Conservation (phyloP, 78 protist species). For the Dictyostelium discoideum region DNA sequence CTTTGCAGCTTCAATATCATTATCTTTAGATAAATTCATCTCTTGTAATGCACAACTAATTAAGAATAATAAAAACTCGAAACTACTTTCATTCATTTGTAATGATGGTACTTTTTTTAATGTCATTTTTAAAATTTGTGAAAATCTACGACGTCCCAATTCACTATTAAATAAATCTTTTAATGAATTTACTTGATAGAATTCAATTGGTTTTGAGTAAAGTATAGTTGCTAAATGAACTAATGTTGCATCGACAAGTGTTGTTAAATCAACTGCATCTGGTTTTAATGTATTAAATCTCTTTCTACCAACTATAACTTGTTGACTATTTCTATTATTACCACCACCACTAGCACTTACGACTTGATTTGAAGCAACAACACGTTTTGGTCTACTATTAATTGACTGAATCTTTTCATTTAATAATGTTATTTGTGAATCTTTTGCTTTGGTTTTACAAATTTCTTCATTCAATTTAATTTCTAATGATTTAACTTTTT, state of each 20-base stretch:
- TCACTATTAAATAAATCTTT: slow-evolving; percentile 42
- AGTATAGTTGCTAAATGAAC: slow-evolving; percentile 11
- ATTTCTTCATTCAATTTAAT: slow-evolving; percentile 27
- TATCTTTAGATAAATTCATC: slow-evolving; percentile 23
- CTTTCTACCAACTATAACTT: slow-evolving; percentile 56
- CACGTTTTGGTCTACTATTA: slow-evolving; percentile 37
- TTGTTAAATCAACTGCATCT: slow-evolving; percentile 16
- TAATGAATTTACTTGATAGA: slow-evolving; percentile 36
- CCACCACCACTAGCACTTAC: neutral
- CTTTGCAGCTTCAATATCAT: slow-evolving; percentile 31
- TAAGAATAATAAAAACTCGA: slow-evolving; percentile 27
- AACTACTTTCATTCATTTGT: slow-evolving; percentile 12
- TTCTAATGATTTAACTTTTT: slow-evolving; percentile 17
- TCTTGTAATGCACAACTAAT: slow-evolving; percentile 37
- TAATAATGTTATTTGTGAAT: slow-evolving; percentile 12
- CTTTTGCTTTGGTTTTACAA: neutral
- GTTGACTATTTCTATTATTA: neutral
- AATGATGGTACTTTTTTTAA: slow-evolving; percentile 42
- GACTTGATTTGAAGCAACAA: neutral
- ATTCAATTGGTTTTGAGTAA: slow-evolving; percentile 28
- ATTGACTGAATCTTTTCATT: slow-evolving; percentile 23
- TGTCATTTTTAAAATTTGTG: slow-evolving; percentile 37
- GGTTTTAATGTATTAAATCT: slow-evolving; percentile 58
- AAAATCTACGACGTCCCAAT: slow-evolving; percentile 36
- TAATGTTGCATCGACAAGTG: slow-evolving; percentile 35